A percentile compares a stretch with the other conserved stretches of the same genome.
Evolutionary conservation across 257 asterid species (phyloP).

Genomic region (Cynanchum wilfordii): DNA sequence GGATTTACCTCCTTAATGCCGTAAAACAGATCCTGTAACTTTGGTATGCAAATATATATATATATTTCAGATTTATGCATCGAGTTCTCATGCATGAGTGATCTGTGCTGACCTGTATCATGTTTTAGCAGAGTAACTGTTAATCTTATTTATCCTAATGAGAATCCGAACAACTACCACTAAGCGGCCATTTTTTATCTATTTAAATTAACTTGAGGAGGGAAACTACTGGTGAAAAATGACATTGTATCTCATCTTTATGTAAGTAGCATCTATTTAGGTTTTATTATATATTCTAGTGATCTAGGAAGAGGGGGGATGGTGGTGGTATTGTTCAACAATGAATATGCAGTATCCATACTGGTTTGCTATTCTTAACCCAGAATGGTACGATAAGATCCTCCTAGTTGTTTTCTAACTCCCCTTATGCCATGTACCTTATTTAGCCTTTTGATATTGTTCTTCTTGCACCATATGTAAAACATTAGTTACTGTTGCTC

Average conservation of each 20-base stretch:
- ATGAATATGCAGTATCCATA: not conserved
- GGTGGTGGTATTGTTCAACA: not conserved
- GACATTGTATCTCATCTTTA: not conserved
- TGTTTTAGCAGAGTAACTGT: not conserved
- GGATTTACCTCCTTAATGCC: not conserved
- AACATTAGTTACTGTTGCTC: not conserved
- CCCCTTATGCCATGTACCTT: not conserved
- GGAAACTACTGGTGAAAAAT: not conserved
- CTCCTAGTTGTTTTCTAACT: not conserved
- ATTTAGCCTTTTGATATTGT: not conserved
- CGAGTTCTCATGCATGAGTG: not conserved
- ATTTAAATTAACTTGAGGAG: not conserved
- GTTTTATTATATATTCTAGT: not conserved
- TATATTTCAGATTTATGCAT: not conserved
- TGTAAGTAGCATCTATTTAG: not conserved
- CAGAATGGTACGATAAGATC: not conserved
- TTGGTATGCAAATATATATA: too few relatives aligned
- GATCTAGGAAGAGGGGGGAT: not conserved
- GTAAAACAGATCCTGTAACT: not conserved
- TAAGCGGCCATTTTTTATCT: not conserved
- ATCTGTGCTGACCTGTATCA: not conserved
- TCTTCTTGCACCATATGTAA: not conserved
- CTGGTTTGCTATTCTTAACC: not conserved
- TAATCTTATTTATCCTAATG: not conserved
- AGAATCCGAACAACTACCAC: not conserved